A percentile compares a stretch with the other conserved stretches of the same genome.
Conservation (phyloP, 1,284 basidiomycete genomes). For the Xanthoconium separans region DNA sequence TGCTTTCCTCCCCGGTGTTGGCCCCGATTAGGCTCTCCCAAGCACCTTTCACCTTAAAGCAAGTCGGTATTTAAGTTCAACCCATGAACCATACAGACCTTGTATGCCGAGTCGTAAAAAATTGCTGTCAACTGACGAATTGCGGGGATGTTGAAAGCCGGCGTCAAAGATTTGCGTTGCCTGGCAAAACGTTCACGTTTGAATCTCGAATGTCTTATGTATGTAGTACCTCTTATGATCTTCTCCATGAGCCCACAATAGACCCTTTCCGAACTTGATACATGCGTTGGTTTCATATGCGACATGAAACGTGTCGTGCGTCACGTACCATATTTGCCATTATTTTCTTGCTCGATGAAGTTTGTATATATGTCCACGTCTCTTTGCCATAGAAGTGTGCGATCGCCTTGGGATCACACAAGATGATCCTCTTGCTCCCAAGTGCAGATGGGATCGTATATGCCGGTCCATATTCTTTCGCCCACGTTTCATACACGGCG, state of each 20-base stretch:
- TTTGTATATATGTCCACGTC: slow-evolving; percentile 46
- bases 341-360: slow-evolving; percentile 33
- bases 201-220: too few relatives aligned
- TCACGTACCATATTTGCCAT: slow-evolving; percentile 42
- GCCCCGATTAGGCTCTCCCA: slow-evolving; percentile 50
- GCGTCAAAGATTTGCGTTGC: slow-evolving; percentile 33
- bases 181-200: slow-evolving; percentile 19
- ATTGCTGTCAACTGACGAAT: slow-evolving; percentile 8
- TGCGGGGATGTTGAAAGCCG: slow-evolving; percentile 5
- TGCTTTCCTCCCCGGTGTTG: slow-evolving; percentile 23
- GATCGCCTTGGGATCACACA: slow-evolving; percentile 42
- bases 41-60: slow-evolving; percentile 37
- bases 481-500: slow-evolving; percentile 17
- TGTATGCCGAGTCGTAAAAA: slow-evolving; percentile 38
- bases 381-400: slow-evolving; percentile 36
- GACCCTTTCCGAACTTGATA: slow-evolving; percentile 14
- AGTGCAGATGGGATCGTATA: slow-evolving; percentile 34
- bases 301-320: not conserved
- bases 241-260: slow-evolving; percentile 19
- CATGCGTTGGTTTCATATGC: not conserved
- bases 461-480: not conserved
- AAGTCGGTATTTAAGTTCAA: not conserved
- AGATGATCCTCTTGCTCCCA: slow-evolving; percentile 39
- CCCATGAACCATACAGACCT: slow-evolving; percentile 35
- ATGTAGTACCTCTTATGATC: slow-evolving; percentile 12